Evolutionary conservation across 805 yeast genomes (phyloP).

Genomic region (Sugiyamaella mastotermitis): DNA sequence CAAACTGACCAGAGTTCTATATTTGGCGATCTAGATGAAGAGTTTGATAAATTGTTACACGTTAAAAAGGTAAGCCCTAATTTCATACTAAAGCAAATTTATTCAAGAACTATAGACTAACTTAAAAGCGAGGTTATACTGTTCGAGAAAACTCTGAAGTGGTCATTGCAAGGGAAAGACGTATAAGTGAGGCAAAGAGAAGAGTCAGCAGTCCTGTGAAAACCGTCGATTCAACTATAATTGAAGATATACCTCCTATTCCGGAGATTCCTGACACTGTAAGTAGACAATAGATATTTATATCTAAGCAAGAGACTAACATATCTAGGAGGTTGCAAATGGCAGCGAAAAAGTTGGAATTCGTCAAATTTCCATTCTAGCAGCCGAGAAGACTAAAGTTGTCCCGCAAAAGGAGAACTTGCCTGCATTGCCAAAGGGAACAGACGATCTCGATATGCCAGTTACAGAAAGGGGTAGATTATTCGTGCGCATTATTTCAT

Average conservation of each 20-base stretch:
- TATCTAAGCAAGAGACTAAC: neutral
- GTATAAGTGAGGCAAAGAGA: slow-evolving; percentile 5
- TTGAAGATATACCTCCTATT: slow-evolving; percentile 3
- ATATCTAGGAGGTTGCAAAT: too few relatives aligned
- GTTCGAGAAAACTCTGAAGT: slow-evolving; percentile 19
- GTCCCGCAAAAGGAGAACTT: neutral
- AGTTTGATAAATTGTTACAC: slow-evolving; percentile 21
- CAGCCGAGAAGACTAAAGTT: too few relatives aligned
- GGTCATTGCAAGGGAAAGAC: slow-evolving; percentile 19
- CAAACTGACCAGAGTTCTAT: slow-evolving; percentile 15
- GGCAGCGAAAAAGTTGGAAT: too few relatives aligned
- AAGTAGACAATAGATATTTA: neutral
- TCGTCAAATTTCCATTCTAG: too few relatives aligned
- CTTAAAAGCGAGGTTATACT: slow-evolving; percentile 20
- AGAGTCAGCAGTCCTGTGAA: slow-evolving; percentile 20
- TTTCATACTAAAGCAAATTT: neutral
- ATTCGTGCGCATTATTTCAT: slow-evolving; percentile 19
- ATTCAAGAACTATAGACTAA: neutral
- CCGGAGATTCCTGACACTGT: slow-evolving; percentile 5
- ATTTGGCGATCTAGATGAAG: slow-evolving; percentile 22
- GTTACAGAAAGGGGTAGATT: slow-evolving; percentile 21
- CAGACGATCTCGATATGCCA: slow-evolving; percentile 13
- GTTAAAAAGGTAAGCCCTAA: slow-evolving; percentile 16
- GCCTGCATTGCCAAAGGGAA: slow-evolving; percentile 3
- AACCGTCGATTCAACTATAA: slow-evolving; percentile 2